phyloP scores from a whole-genome alignment of 768 basidiomycete genomes.

The Tricholoma sp. region DNA sequence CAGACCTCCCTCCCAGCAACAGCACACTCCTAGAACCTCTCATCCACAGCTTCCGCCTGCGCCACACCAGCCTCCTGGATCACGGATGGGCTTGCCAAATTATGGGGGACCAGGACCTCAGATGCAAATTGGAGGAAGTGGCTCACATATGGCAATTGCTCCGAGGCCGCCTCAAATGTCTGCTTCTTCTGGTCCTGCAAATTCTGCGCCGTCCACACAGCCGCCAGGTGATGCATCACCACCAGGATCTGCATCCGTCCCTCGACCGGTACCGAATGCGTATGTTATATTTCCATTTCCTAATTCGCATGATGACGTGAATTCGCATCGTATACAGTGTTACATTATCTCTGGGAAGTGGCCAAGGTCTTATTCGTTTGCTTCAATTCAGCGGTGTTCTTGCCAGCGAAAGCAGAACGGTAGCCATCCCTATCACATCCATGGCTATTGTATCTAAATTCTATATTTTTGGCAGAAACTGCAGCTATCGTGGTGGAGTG shows the following conservation, averaged over 20 bases:
- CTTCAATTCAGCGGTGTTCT: conserved; percentile 69
- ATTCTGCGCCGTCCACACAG: conserved; percentile 18
- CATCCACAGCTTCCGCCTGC: conserved; percentile 12
- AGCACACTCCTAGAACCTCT: conserved; percentile 14
- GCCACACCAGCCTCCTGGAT: conserved; percentile 1
- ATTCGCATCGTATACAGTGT: conserved; percentile 5
- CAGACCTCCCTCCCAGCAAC: conserved; percentile 11
- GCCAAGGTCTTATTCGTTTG: conserved; percentile 61
- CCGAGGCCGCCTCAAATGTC: conserved; percentile 24
- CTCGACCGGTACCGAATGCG: conserved; percentile 7
- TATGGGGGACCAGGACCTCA: conserved; percentile 12
- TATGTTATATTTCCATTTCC: conserved; percentile 2
- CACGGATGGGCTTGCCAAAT: conserved; percentile 10
- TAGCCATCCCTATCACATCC: conserved; percentile 22
- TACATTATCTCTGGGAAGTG: conserved; percentile 36
- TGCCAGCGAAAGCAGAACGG: conserved; percentile 44
- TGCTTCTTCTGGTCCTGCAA: conserved; percentile 10
- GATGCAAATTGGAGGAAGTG: conserved; percentile 17
- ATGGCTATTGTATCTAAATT: conserved; percentile 3
- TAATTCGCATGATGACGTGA: conserved; percentile 5
- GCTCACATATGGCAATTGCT: conserved; percentile 22
- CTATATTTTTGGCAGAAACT: conserved; percentile 40
- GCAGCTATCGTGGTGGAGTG: conserved; percentile 62
- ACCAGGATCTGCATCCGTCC: conserved; percentile 9
- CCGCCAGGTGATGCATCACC: conserved; percentile 17